Base-by-base conservation (phyloP, 2,329 filamentous ascomycete genomes). In the Bipolaris gigantea region DNA sequence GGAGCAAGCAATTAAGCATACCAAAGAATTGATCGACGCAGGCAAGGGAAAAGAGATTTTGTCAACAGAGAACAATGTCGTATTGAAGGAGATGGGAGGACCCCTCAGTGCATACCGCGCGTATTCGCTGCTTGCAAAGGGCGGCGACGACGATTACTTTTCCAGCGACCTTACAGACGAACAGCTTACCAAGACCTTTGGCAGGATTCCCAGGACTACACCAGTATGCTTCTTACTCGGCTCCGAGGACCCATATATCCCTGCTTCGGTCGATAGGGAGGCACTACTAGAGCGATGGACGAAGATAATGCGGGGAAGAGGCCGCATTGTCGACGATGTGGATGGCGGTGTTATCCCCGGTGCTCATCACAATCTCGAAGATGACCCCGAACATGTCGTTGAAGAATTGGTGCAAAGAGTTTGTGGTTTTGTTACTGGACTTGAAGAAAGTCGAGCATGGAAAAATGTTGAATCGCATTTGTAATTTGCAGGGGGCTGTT, bases 111-210 rank as follows among this genome's bases (percentile, higher is more conserved):
- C 85, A 7, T 76, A 76, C 41, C 71, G 86, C 38, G 87, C 85
- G 70, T 68, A 86, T 33, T 84, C 83, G 42, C 74, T 89, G 6
- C 76, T 81, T 0, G 82, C 79, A 19, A 73, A 78, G 46, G 79
- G 85, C 5, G 89, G 87, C 9, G 88, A 89, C 54, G 92, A 97
- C 70, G 92, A 96, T 70, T 90, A 89, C 68, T 96, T 96, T 76
- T 92, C 89, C n/a, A 86, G 85, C 2, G 89, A 94, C 68, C 76
- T 94, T n/a, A 73, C 77, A 0, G 81, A 84, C 38, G 78, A 83
- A 30, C 77, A 80, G 16, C 76, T 92, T 6, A 67, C 73, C 21
- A 71, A 71, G 13, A 87, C 87, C n/a, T 96, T 93, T 81, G 82
- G 85, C 3, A 76, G 76, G 45, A 77, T 90, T 50, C 76, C 83